Base-by-base conservation (phyloP, 805 yeast species). In the Saturnispora quitensis region DNA sequence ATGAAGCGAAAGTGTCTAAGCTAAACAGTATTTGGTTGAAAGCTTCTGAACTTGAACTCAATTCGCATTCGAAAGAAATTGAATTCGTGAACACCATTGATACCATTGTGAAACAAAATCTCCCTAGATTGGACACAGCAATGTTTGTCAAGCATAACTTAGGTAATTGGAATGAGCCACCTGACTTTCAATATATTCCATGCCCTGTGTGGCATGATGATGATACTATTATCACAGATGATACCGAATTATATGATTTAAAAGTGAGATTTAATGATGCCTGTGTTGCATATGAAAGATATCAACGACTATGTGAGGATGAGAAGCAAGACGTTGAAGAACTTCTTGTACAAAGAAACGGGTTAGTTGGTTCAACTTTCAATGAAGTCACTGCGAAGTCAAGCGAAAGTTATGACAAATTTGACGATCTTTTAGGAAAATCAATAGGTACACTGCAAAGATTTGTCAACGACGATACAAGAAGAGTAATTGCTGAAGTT, bases 141-240 rank as follows among this genome's bases (percentile, higher is more conserved):
- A 91, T 93, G 97, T 93, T 82, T 67, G 81, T 89, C 51, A 89
- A 89, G 62, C 99, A 93, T 68, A 93, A 93, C 65, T 55, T 76
- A 25, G 68, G 65, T 17, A 72, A 72, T 15, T 93, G 97, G 97
- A 74, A 73, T 44, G 97, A 89, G 60, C 98, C 97, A 1, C 72
- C 71, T 6, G 98, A 91, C 68, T 88, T 86, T 62, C 75, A 80
- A 57, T 93, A 86, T 61, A 77, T 86, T 56, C 97, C 98, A 1
- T 83, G 95, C 25, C 82, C 89, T 31, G 84, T 93, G 42, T 93
- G 99, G 99, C 98, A 91, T 68, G 99, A 93, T 62, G 97, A 93
- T 67, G 96, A 89, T 57, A 71, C 77, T 35, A 75, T 86, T 61
- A 74, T 84, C 56, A 75, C 81, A 15, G 72, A 76, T 5, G 75